These are phyloP conservation scores for Neurospora pannonica DNA, from an alignment of 495 filamentous ascomycete species.

Conservation along the genomic window DNA sequence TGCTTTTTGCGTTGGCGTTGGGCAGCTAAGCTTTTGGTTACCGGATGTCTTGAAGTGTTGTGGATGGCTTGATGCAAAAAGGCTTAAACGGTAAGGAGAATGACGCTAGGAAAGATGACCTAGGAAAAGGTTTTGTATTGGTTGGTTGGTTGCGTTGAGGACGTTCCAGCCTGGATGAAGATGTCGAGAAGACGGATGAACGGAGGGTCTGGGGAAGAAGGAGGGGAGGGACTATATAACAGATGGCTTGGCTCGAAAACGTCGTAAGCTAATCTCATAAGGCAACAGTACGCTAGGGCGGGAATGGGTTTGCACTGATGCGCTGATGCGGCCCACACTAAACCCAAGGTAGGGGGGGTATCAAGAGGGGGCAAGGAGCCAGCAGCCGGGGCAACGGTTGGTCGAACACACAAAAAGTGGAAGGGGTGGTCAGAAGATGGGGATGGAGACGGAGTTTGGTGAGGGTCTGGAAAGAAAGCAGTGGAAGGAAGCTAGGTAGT, in stretches of 20 bases:
- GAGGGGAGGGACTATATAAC: constrained; percentile 18
- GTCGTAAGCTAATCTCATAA: constrained; percentile 13
- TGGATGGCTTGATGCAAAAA: neutral
- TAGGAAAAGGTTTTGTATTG: neutral
- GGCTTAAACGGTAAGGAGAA: neutral
- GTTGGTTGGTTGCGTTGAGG: neutral
- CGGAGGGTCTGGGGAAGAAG: constrained; percentile 1
- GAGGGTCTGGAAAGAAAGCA: neutral
- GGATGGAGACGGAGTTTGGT: neutral
- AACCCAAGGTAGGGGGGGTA: neutral
- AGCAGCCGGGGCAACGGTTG: neutral
- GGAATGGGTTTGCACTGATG: constrained; percentile 2
- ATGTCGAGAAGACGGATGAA: constrained; percentile 5
- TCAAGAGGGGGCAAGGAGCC: neutral
- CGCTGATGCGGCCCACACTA: constrained; percentile 1
- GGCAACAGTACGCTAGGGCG: constrained; percentile 8
- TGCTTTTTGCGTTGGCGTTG: neutral
- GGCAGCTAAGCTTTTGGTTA: neutral
- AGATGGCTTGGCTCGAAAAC: constrained; percentile 11
- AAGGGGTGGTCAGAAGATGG: neutral
- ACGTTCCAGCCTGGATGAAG: neutral
- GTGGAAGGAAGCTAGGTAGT: neutral
- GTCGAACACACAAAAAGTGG: neutral
- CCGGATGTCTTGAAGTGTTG: neutral
- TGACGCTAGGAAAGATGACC: neutral